Percentiles rank a stretch among this genome's conserved stretches.
Conservation (phyloP, 768 basidiomycete species). For the Hydnomerulius pinastri region DNA sequence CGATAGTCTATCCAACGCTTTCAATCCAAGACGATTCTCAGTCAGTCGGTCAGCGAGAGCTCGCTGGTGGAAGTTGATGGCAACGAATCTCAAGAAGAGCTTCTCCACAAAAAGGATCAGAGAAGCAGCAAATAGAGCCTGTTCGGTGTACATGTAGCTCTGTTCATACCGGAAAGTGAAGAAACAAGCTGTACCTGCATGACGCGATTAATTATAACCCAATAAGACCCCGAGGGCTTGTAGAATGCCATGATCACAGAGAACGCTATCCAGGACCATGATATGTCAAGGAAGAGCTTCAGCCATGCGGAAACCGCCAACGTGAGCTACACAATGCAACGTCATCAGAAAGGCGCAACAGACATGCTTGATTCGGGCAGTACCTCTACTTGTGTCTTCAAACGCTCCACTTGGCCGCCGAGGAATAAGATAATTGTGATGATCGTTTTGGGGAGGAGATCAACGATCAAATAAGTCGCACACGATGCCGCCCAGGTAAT, state of each 20-base stretch:
- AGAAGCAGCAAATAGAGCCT: conserved; percentile 47
- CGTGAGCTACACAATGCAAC: conserved; percentile 45
- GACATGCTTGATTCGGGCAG: neutral
- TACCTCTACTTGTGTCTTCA: conserved; percentile 73
- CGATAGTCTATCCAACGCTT: conserved; percentile 70
- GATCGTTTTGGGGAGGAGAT: conserved; percentile 58
- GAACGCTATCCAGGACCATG: conserved; percentile 76
- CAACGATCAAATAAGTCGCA: conserved; percentile 63
- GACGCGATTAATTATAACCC: conserved; percentile 67
- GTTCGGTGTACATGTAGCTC: conserved; percentile 9
- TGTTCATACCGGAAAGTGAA: conserved; percentile 4
- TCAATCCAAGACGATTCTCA: conserved; percentile 70
- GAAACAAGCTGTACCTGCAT: conserved; percentile 54
- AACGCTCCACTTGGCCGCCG: conserved; percentile 62
- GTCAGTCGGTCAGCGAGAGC: conserved; percentile 72
- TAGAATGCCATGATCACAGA: conserved; percentile 60
- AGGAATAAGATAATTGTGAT: conserved; percentile 54
- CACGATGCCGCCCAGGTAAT: conserved; percentile 66
- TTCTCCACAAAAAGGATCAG: conserved; percentile 53
- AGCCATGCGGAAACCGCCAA: conserved; percentile 72
- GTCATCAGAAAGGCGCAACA: conserved; percentile 2
- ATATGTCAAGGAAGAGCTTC: conserved; percentile 63
- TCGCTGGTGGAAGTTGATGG: conserved; percentile 79
- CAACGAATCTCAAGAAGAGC: conserved; percentile 70
- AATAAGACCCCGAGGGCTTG: conserved; percentile 64